Evolutionary conservation across 805 yeast genomes (phyloP).

Genomic region (Huiozyma naganishii): DNA sequence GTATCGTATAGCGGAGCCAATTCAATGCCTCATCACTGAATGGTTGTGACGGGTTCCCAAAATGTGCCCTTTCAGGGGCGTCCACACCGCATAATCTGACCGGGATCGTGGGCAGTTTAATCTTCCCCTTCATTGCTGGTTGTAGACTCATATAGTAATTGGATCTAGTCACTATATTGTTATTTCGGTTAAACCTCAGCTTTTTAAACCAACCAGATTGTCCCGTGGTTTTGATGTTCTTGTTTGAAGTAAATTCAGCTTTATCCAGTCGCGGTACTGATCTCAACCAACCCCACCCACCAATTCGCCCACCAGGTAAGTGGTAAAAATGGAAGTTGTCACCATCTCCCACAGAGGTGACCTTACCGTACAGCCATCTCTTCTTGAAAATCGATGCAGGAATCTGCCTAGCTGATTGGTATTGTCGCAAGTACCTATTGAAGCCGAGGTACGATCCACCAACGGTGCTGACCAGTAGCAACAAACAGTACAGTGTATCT

Average conservation of each 20-base stretch:
- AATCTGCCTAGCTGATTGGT: slow-evolving; percentile 39
- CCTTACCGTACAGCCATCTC: slow-evolving; percentile 52
- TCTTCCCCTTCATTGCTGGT: slow-evolving; percentile 21
- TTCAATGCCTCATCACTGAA: slow-evolving; percentile 70
- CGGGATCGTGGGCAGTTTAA: slow-evolving; percentile 46
- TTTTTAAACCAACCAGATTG: background rate
- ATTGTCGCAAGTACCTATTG: slow-evolving; percentile 37
- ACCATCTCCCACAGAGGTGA: slow-evolving; percentile 89
- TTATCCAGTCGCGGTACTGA: slow-evolving; percentile 41
- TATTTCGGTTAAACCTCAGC: background rate
- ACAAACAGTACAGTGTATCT: background rate
- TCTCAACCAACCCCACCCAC: slow-evolving; percentile 94
- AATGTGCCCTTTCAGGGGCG: slow-evolving; percentile 94
- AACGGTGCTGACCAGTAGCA: slow-evolving; percentile 28
- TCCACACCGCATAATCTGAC: slow-evolving; percentile 86
- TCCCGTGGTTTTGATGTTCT: background rate
- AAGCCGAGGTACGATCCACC: slow-evolving; percentile 37
- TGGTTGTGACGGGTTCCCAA: slow-evolving; percentile 88
- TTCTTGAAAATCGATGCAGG: slow-evolving; percentile 36
- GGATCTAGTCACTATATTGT: slow-evolving; percentile 5
- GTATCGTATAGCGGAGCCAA: slow-evolving; percentile 60
- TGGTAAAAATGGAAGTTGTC: slow-evolving; percentile 90
- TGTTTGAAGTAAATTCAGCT: background rate
- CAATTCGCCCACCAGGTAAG: slow-evolving; percentile 78
- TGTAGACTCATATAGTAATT: slow-evolving; percentile 18